Evolutionary conservation across 2,329 filamentous ascomycete species (phyloP).

Genomic region (Magnaporthiopsis poae): DNA sequence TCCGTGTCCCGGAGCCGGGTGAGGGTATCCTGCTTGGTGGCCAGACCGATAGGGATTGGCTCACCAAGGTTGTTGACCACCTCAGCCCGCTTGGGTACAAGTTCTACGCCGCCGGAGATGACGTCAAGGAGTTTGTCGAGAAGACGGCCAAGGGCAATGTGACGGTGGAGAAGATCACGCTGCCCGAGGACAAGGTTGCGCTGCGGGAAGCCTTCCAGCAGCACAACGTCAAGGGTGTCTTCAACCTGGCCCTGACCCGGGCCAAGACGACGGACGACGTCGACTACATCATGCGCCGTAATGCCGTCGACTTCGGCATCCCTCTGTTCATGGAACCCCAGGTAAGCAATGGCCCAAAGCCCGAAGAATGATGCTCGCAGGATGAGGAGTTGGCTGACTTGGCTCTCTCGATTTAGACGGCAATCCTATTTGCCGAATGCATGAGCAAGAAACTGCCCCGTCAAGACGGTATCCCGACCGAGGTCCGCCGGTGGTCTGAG

Average conservation of each 20-base stretch:
- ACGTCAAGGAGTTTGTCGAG: slow-evolving; percentile 79
- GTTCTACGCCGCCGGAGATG: slow-evolving; percentile 72
- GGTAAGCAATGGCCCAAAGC: slow-evolving; percentile 18
- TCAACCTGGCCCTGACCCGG: slow-evolving; percentile 80
- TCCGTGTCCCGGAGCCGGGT: slow-evolving; percentile 87
- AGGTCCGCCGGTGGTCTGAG: slow-evolving; percentile 90
- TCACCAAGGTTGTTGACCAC: slow-evolving; percentile 76
- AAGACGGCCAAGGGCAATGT: slow-evolving; percentile 55
- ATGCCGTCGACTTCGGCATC: slow-evolving; percentile 95
- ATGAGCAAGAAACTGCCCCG: slow-evolving; percentile 94
- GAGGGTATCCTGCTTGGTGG: slow-evolving; percentile 93
- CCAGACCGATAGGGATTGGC: slow-evolving; percentile 56
- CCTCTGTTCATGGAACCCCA: slow-evolving; percentile 97
- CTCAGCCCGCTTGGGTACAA: slow-evolving; percentile 87
- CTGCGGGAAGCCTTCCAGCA: slow-evolving; percentile 92
- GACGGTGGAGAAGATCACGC: slow-evolving; percentile 81
- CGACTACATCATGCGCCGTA: slow-evolving; percentile 96
- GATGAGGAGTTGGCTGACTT: not conserved
- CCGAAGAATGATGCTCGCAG: slow-evolving; percentile 21
- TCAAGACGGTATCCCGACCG: slow-evolving; percentile 74
- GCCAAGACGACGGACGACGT: slow-evolving; percentile 80
- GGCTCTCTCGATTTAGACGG: slow-evolving; percentile 47
- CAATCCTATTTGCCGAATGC: slow-evolving; percentile 88
- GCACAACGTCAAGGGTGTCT: slow-evolving; percentile 89
- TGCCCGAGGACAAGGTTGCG: slow-evolving; percentile 91